Evolutionary conservation across 2,329 filamentous ascomycete species (phyloP).

Genomic region (Helotiales sp.): DNA sequence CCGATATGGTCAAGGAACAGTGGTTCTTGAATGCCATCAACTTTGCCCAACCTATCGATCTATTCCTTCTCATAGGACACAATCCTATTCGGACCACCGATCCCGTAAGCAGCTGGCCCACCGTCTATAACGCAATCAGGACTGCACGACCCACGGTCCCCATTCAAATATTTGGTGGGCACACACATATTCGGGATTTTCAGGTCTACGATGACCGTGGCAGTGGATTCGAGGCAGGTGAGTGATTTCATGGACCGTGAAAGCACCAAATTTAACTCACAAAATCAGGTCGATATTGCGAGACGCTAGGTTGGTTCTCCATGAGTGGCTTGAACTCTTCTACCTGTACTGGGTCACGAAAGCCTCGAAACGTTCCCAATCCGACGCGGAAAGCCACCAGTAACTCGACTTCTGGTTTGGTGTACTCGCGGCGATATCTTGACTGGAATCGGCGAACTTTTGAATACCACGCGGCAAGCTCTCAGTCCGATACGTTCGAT

Average conservation of each 20-base stretch:
- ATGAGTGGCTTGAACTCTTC: slow-evolving; percentile 61
- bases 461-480: slow-evolving; percentile 72
- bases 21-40: slow-evolving; percentile 85
- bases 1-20: slow-evolving; percentile 75
- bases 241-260: background rate
- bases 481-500: slow-evolving; percentile 72
- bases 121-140: slow-evolving; percentile 78
- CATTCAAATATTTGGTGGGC: slow-evolving; percentile 88
- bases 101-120: slow-evolving; percentile 73
- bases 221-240: slow-evolving; percentile 79
- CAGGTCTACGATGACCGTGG: slow-evolving; percentile 76
- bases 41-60: slow-evolving; percentile 72
- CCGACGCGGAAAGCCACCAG: slow-evolving; percentile 35
- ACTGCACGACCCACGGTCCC: slow-evolving; percentile 75
- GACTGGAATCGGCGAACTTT: slow-evolving; percentile 89
- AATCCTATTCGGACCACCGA: slow-evolving; percentile 66
- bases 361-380: slow-evolving; percentile 44
- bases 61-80: slow-evolving; percentile 86
- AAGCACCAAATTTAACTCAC: slow-evolving; percentile 9
- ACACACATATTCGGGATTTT: slow-evolving; percentile 85
- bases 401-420: slow-evolving; percentile 33
- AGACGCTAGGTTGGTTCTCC: slow-evolving; percentile 91
- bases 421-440: slow-evolving; percentile 80
- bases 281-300: slow-evolving; percentile 70
- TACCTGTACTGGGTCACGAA: slow-evolving; percentile 32